Base-by-base conservation (phyloP, 805 yeast genomes). In the Saccharomycopsis sp. region DNA sequence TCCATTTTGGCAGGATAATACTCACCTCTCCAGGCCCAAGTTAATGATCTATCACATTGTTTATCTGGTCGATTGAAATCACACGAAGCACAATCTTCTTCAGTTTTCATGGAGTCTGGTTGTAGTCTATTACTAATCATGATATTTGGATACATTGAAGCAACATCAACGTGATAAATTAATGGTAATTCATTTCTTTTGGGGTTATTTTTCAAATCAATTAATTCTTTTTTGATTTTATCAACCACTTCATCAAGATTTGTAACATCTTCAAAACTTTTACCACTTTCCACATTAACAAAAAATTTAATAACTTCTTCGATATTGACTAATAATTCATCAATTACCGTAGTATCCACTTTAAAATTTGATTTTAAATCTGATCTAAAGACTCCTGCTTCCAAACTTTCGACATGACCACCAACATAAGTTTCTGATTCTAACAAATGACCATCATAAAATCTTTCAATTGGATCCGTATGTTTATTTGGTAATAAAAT, bases 21-120 rank as follows among this genome's bases (percentile, higher is more conserved):
- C 52, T 92, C 98, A 39, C 97, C 99, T 65, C 99, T 76, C 97
- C 99, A 92, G 5, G 95, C 71, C 99, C 99, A 92, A 0, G 88
- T 83, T 41, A 92, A 61, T 41, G 89, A 66, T 54, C 99, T 67
- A 52, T 89, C 98, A 64, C 99, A 92, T 9, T 69, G 71, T 54
- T 92, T 92, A 4, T 94, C 96, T 0, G 96, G 97, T 42, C 95
- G 67, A 57, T 92, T 92, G 62, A 87, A 94, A 52, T 92, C 98
- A 64, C 99, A 94, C 31, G 94, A 77, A 0, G 98, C 97, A 62
- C 98, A 94, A 53, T 87, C 95, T 51, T 84, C 84, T 54, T 89
- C 97, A 0, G 80, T 65, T 50, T 92, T 88, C 86, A 92, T 89
- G 3, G 97, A 88, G 60, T 92, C 99, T 0, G 99, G 99, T 58